A percentile compares a stretch with the other conserved stretches of the same genome.
Conservation (phyloP, 2,329 filamentous ascomycete genomes). For the Sphaceloma murrayae region DNA sequence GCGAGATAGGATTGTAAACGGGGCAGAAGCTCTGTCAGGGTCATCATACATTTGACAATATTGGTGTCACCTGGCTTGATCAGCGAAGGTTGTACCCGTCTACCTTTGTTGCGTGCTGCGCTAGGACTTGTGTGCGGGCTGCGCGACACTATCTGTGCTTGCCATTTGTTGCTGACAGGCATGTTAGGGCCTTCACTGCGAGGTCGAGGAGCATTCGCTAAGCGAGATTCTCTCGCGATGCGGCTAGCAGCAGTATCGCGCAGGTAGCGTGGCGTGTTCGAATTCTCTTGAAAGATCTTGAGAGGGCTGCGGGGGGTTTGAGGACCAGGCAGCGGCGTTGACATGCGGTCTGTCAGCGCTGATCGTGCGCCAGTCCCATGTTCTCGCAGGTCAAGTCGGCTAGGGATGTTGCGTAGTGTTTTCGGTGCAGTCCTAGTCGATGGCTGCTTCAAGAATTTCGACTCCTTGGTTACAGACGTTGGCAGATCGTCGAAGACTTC, state of each 20-base stretch:
- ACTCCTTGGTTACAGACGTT: constrained; percentile 73
- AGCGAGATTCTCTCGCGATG: constrained; percentile 53
- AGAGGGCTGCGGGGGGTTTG: constrained; percentile 47
- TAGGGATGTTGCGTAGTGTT: constrained; percentile 44
- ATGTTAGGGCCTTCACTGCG: constrained; percentile 41
- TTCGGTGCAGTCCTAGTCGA: constrained; percentile 59
- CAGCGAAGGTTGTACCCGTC: constrained; percentile 52
- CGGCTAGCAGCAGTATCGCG: constrained; percentile 58
- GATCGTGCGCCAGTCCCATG: constrained; percentile 20
- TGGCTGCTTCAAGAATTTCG: constrained; percentile 72
- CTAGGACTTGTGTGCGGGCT: constrained; percentile 43
- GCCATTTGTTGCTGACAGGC: constrained; percentile 51
- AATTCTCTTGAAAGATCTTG: constrained; percentile 33
- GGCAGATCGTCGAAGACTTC: constrained; percentile 92
- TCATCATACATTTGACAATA: constrained; percentile 16
- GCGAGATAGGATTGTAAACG: neutral
- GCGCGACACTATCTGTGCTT: constrained; percentile 44
- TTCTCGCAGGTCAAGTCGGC: constrained; percentile 32
- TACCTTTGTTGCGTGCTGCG: constrained; percentile 39
- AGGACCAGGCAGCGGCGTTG: constrained; percentile 37
- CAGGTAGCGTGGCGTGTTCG: constrained; percentile 52
- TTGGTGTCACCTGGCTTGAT: constrained; percentile 18
- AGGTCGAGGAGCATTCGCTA: constrained; percentile 33
- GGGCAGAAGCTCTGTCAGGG: neutral
- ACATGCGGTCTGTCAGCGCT: constrained; percentile 35